Conservation (phyloP, 2,329 filamentous ascomycete genomes). For the Penicillium occitanis region DNA sequence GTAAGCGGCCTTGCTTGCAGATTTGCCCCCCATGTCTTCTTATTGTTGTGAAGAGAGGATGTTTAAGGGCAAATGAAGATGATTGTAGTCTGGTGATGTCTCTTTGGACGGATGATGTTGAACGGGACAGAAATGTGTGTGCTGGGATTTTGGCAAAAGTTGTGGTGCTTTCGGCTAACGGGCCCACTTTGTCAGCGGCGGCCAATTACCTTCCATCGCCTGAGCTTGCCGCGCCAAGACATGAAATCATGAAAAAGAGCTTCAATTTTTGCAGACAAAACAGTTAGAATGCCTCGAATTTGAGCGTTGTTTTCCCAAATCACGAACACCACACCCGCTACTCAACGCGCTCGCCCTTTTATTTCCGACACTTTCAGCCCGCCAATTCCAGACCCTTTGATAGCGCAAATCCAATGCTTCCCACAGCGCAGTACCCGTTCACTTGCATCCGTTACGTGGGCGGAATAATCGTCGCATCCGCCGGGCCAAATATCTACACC, state of each 20-base stretch:
- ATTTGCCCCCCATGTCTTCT: constrained; percentile 99
- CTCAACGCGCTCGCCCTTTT: background rate
- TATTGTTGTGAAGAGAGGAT: constrained; percentile 87
- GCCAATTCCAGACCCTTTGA: background rate
- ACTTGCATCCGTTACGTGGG: constrained; percentile 56
- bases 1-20: constrained; percentile 90
- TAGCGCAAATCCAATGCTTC: constrained; percentile 30
- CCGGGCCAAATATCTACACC: constrained; percentile 69
- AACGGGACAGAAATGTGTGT: constrained; percentile 23
- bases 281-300: background rate
- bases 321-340: background rate
- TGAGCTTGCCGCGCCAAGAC: constrained; percentile 14
- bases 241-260: constrained; percentile 15
- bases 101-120: constrained; percentile 30
- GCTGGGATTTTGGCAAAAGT: constrained; percentile 24
- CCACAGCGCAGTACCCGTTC: constrained; percentile 54
- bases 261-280: constrained; percentile 1
- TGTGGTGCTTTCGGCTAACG: constrained; percentile 44
- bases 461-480: constrained; percentile 66
- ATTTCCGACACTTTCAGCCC: background rate
- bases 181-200: constrained; percentile 19
- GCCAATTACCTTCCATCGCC: constrained; percentile 14
- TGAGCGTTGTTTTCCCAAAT: background rate
- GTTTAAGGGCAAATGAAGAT: constrained; percentile 84
- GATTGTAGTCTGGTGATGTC: constrained; percentile 26